Percentiles rank a stretch among this genome's conserved stretches.
phyloP scores from a whole-genome alignment of 805 yeast species.

The Suhomyces faveliae region DNA sequence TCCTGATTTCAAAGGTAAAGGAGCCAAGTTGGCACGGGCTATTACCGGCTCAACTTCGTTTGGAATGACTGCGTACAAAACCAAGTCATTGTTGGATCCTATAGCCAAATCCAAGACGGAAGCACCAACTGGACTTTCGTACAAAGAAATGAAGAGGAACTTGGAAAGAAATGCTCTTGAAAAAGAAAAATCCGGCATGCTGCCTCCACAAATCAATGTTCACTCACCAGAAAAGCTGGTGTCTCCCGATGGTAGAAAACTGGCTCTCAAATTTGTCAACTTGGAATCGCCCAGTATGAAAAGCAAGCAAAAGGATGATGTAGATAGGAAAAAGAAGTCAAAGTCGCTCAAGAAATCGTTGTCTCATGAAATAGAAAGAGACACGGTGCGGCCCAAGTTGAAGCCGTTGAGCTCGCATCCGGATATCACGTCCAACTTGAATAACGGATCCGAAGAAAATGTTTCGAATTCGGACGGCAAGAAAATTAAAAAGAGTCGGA shows the following conservation, averaged over 20 bases:
- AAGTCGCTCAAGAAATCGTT: constrained; percentile 32
- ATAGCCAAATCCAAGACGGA: constrained; percentile 15
- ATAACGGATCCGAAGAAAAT: background rate
- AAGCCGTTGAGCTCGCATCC: constrained; percentile 43
- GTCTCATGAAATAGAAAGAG: constrained; percentile 34
- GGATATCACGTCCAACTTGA: constrained; percentile 19
- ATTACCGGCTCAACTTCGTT: constrained; percentile 43
- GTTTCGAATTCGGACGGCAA: constrained; percentile 2
- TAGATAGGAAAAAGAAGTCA: constrained; percentile 4
- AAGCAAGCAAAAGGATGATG: constrained; percentile 10
- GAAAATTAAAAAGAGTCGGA: constrained; percentile 26
- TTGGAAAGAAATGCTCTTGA: constrained; percentile 12
- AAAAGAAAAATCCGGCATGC: constrained; percentile 1
- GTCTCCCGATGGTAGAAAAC: constrained; percentile 16
- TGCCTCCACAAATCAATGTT: constrained; percentile 8
- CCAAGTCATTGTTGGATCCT: constrained; percentile 41
- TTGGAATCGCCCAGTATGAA: constrained; percentile 17
- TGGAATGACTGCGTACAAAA: constrained; percentile 39
- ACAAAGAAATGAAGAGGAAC: constrained; percentile 33
- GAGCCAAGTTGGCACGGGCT: constrained; percentile 41
- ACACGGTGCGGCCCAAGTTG: constrained; percentile 21
- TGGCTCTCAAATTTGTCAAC: constrained; percentile 32
- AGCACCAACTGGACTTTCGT: constrained; percentile 17
- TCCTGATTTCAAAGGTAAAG: constrained; percentile 41
- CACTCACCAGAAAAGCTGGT: background rate